Evolutionary conservation across 106 monocot genomes (phyloP), one percentile per base, ranked within the genome.

Genomic region (Acanthochlamys bracteata): DNA sequence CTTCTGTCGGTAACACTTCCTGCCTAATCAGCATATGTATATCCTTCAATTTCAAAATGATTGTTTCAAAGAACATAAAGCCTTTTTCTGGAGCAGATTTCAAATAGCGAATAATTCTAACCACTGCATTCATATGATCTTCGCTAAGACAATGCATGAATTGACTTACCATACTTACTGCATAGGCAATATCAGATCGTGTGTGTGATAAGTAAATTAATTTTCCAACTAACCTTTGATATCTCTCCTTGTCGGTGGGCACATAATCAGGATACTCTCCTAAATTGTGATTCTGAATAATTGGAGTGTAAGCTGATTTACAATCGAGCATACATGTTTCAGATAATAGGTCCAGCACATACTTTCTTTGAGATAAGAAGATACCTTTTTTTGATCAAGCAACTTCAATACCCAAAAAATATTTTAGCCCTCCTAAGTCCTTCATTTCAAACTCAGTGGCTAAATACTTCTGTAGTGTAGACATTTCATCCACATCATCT

Each of bases 281-380:
- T 11, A 64, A 23, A 3, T 22, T 24, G 7, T 24, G 43, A 14
- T 43, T 64, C 8, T 33, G n/a, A 4, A 9, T 64, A 4, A 64
- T 8, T 1, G 64, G 64, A 24, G 42, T 64, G 47, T 41, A 0
- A 1, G 9, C n/a, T 24, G 46, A 0, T 64, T 43, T 41, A 43
- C 64, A 43, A 20, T 47, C 42, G 7, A 45, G 9, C 4, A 64
- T 45, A 0, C 64, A 4, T 20, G 25, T 64, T 0, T 64, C 43
- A 11, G 4, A 23, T 21, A 64, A 21, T 10, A 64, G 21, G 24
- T 64, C 42, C 0, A 64, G 22, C 1, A 64, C 24, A 64, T 64
- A 64, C 25, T 45, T 45, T 46, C 43, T 45, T 64, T 64, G 43
- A 20, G 42, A 45, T 10, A 64, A 2, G 12, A 64, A 64, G 42